A percentile compares a stretch with the other conserved stretches of the same genome.
Evolutionary conservation across 768 basidiomycete genomes (phyloP).

Genomic region (Lentinula sp.): DNA sequence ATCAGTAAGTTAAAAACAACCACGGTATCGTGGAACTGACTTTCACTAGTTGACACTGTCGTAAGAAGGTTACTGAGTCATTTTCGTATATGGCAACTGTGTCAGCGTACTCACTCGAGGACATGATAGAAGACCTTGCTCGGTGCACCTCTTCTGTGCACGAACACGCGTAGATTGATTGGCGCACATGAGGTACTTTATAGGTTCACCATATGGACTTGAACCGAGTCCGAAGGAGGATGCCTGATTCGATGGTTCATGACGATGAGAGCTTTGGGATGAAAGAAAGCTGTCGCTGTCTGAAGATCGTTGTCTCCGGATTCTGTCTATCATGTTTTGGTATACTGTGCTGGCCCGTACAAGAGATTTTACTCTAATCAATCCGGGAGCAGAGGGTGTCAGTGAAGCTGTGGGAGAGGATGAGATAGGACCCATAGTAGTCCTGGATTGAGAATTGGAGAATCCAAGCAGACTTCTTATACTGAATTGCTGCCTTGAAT

Average conservation of each 20-base stretch:
- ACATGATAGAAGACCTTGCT: conserved; percentile 15
- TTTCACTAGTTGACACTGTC: conserved; percentile 23
- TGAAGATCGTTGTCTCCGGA: neutral
- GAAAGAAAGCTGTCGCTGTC: neutral
- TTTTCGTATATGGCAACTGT: neutral
- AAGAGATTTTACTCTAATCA: conserved; percentile 1
- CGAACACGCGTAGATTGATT: conserved; percentile 10
- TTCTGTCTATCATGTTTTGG: neutral
- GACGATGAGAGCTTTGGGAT: neutral
- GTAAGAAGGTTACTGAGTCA: neutral
- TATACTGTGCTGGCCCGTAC: neutral
- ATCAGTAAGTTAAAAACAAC: neutral
- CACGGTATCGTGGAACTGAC: conserved; percentile 4
- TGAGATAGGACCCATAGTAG: neutral
- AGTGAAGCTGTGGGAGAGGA: neutral
- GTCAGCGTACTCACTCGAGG: conserved; percentile 15
- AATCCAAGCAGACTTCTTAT: neutral
- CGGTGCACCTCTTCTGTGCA: conserved; percentile 6
- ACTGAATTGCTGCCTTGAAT: neutral
- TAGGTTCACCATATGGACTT: conserved; percentile 15
- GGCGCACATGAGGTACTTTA: conserved; percentile 20
- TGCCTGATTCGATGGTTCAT: neutral
- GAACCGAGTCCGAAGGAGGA: conserved; percentile 19
- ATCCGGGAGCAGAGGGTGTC: neutral
- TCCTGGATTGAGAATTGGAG: neutral